Conservation (phyloP, 2,329 filamentous ascomycete species). For the Fusarium austroafricanum region DNA sequence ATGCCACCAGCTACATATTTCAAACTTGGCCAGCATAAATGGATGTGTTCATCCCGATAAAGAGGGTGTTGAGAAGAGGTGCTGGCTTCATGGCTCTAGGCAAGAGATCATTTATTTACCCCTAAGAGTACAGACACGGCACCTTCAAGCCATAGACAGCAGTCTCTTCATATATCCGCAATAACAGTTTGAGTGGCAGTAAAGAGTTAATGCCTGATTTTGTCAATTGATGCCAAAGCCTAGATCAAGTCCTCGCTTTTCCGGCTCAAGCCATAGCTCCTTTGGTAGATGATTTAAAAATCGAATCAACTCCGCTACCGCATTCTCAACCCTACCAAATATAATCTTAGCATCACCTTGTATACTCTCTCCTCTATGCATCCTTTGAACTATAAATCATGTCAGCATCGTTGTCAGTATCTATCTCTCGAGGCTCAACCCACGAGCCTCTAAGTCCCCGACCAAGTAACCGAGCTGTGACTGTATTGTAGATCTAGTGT, state of each 20-base stretch:
- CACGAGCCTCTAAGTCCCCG: conserved; percentile 21
- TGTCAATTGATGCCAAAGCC: too few relatives aligned
- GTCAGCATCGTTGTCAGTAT: not conserved
- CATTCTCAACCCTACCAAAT: conserved; percentile 7
- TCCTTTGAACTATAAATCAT: conserved; percentile 4
- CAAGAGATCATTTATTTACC: too few relatives aligned
- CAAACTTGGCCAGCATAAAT: not conserved
- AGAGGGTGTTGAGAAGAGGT: too few relatives aligned
- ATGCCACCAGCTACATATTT: not conserved
- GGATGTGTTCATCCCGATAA: not conserved
- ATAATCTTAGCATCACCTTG: conserved; percentile 14
- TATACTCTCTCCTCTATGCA: not conserved
- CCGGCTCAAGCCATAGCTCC: conserved; percentile 32
- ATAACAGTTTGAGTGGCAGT: too few relatives aligned
- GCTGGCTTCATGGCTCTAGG: too few relatives aligned
- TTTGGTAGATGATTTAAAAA: conserved; percentile 26
- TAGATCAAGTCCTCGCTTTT: not conserved
- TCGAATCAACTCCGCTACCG: conserved; percentile 16
- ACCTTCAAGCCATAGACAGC: too few relatives aligned
- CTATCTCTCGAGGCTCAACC: not conserved
- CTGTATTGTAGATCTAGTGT: conserved; percentile 1
- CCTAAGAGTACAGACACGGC: too few relatives aligned
- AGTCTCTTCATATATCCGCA: too few relatives aligned
- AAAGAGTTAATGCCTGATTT: too few relatives aligned
- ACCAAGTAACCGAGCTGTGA: conserved; percentile 22